Percentiles rank a stretch among this genome's conserved stretches.
Evolutionary conservation across 2,329 filamentous ascomycete species (phyloP).

Genomic region (Lachnellula willkommii): DNA sequence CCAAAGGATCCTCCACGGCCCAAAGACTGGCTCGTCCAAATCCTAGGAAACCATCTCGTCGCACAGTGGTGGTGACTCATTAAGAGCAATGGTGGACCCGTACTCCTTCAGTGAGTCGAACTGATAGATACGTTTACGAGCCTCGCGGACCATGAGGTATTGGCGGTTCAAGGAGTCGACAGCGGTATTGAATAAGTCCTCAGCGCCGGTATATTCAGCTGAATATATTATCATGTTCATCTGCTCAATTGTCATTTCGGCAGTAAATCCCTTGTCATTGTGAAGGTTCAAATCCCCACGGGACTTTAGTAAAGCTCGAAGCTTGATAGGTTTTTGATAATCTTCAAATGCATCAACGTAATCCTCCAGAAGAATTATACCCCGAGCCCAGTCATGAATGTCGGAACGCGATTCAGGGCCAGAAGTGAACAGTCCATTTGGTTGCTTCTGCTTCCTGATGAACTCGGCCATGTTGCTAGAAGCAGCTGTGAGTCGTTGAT

Average conservation of each 20-base stretch:
- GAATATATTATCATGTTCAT: background rate
- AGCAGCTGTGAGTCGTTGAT: constrained; percentile 5
- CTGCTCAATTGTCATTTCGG: background rate
- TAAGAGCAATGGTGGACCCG: background rate
- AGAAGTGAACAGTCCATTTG: background rate
- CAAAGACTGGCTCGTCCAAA: background rate
- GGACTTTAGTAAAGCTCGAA: too few species aligned
- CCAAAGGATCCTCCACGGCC: background rate
- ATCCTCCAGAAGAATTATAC: background rate
- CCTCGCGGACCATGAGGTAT: background rate
- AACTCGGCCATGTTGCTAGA: constrained; percentile 1
- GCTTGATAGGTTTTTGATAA: too few species aligned
- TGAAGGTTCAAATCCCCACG: too few species aligned
- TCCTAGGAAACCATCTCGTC: background rate
- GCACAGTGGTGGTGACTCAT: background rate
- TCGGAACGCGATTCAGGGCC: background rate
- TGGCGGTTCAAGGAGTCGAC: background rate
- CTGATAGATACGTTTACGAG: background rate
- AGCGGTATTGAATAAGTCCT: background rate
- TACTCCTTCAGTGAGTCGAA: background rate
- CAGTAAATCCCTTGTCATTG: background rate
- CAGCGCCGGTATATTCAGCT: background rate
- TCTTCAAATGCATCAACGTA: background rate
- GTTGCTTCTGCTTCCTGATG: background rate
- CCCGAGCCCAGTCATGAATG: background rate